Evolutionary conservation across 306 rosid genomes (phyloP), one percentile per base, ranked within the genome.

Genomic region (Cicer judaicum): DNA sequence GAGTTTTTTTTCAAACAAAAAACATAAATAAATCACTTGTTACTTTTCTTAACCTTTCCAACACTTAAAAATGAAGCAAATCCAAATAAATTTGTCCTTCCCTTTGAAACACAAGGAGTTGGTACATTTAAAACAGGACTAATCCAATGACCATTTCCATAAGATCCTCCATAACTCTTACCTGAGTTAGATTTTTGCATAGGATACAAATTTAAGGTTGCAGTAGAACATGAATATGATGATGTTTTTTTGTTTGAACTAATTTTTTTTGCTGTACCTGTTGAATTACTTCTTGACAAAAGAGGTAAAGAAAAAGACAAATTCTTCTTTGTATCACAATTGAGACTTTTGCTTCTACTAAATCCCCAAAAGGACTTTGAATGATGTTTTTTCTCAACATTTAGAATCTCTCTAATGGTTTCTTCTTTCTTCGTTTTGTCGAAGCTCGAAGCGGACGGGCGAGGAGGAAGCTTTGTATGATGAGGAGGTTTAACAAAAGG

Each of bases 291-390:
- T 68, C 99, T 76, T 44, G 89, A 88, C 15, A 95, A 56, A 72
- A 86, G 85, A 6, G 95, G 91, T 14, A 81, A 48, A 5, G 96
- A 84, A 48, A 79, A 78, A 38, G 78, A 77, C 56, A 84, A 69
- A 16, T 78, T 75, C 67, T 80, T 87, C 84, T 81, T 90, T 56
- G 72, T 80, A 53, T 89, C 96, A 76, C 82, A 84, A 48, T 90
- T 90, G 21, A 95, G 85, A 84, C 99, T 95, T 55, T 46, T 85
- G 46, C 98, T 95, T 88, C 98, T 92, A 43, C 82, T 85, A 83
- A 89, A 92, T 48, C 96, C 92, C 99, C 97, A 95, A 67, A 92
- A 95, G 11, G 98, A 87, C 80, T 80, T 91, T 46, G 91, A 80
- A 50, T 79, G 85, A 72, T 72, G 68, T 70, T 87, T 88, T 54